Base-by-base conservation (phyloP, 2,329 filamentous ascomycete species). In the Fusarium circinatum region DNA sequence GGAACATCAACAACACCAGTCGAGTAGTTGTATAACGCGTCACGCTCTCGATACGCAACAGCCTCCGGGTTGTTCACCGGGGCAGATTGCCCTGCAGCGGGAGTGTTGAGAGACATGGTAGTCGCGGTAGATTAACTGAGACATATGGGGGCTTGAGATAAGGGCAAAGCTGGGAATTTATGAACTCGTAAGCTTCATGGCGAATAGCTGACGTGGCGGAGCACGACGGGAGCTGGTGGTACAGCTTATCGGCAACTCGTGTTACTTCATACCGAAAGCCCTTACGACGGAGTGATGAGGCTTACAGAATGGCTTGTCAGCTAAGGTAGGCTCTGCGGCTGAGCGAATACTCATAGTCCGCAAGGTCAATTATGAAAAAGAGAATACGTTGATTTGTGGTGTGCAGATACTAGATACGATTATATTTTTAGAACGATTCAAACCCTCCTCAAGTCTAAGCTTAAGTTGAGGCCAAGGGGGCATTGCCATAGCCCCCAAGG, bases 81-180 rank as follows among this genome's bases (percentile, higher is more conserved):
- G 22, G 60, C 72, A 18, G 71, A 75, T 30, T 75, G 72, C 13
- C 72, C 72, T 15, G 72, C 72, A 14, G 64, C 72, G 4, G 72
- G 72, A 17, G 72, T 74, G 14, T 75, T 75, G 39, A 75, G 59
- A 32, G 72, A 75, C 72, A 75, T 75, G 49, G 36, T 30, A 30
- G 6, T 6, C 14, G 28, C 28, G 30, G 28, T 39, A 32, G 30
- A 55, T 34, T 60, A 18, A 26, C 22, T 57, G 32, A 56, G 39
- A 61, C 26, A 49, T 17, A 10, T 20, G 17, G 24, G 7, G n/a
- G 15, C 13, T 34, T 34, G n/a, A 38, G 30, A 12, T n/a, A n/a
- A 28, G 51, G 20, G 26, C 8, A 54, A 20, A 7, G 6, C 5
- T 5, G 39, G 20, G 24, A 12, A 36, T 66, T 54, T 51, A 49